phyloP scores from a whole-genome alignment of 148 eudicot genomes.

The Rhododendron williamsianum region DNA sequence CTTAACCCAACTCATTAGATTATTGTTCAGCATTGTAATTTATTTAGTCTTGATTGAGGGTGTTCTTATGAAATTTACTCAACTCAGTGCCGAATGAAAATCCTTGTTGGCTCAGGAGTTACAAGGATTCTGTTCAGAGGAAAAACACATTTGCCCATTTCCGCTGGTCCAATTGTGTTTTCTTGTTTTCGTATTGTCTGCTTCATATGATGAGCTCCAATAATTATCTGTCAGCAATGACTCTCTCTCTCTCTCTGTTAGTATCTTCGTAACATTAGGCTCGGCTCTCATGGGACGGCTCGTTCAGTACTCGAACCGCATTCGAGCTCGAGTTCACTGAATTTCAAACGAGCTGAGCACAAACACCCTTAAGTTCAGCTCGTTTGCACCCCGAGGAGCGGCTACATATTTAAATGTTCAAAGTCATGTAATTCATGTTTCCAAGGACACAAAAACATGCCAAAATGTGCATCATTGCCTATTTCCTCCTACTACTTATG shows the following conservation, averaged over 20 bases:
- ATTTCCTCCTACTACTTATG: not conserved
- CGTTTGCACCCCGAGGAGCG: not conserved
- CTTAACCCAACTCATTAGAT: not conserved
- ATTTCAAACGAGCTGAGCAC: not conserved
- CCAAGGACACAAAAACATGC: not conserved
- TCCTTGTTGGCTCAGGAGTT: not conserved
- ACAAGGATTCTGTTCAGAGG: not conserved
- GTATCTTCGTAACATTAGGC: not conserved
- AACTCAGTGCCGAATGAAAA: not conserved
- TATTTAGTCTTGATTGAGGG: not conserved
- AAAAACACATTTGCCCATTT: not conserved
- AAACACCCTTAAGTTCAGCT: not conserved
- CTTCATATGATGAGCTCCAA: not conserved
- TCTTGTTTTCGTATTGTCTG: not conserved
- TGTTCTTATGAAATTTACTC: not conserved
- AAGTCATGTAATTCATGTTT: not conserved
- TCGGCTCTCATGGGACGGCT: not conserved
- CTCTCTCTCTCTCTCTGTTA: not conserved
- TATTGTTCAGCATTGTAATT: not conserved
- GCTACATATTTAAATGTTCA: not conserved
- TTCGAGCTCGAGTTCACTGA: not conserved
- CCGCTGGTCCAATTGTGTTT: not conserved
- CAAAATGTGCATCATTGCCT: not conserved
- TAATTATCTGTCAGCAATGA: not conserved
- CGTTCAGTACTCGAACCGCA: not conserved